These are phyloP conservation scores for Colletotrichum sp. DNA, from an alignment of 2,329 filamentous ascomycete genomes.

Conservation along the genomic window DNA sequence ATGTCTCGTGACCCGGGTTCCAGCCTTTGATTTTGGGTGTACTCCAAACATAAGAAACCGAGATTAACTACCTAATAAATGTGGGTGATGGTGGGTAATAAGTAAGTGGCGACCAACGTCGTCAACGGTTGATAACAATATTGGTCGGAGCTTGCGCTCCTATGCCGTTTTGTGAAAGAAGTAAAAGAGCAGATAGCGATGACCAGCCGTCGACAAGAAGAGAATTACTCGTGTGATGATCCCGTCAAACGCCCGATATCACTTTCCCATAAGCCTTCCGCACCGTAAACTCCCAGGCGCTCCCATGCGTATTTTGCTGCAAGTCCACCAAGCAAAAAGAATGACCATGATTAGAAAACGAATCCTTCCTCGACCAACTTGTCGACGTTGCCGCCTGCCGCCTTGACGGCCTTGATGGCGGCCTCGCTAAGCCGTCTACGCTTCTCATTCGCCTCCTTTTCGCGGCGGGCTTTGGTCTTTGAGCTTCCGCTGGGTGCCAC, in stretches of 20 bases:
- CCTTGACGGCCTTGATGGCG: constrained; percentile 70
- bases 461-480: constrained; percentile 93
- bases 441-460: constrained; percentile 85
- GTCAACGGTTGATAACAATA: background rate
- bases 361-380: constrained; percentile 58
- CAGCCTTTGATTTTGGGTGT: constrained; percentile 17
- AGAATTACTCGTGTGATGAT: background rate
- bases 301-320: background rate
- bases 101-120: background rate
- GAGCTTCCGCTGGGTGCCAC: constrained; percentile 90
- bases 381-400: constrained; percentile 71
- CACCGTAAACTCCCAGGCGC: constrained; percentile 3
- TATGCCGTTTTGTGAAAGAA: background rate
- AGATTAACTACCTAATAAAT: constrained; percentile 6
- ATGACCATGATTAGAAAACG: constrained; percentile 36
- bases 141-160: constrained; percentile 1
- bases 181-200: background rate
- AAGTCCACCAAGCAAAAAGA: background rate
- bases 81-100: background rate
- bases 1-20: constrained; percentile 8
- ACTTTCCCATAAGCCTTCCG: background rate
- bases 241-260: constrained; percentile 4
- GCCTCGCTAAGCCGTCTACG: constrained; percentile 71
- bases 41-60: background rate
- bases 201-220: background rate